A percentile compares a stretch with the other conserved stretches of the same genome.
These are phyloP conservation scores for Prillingera fragicola DNA, from an alignment of 1,284 basidiomycete genomes.

Conservation along the genomic window DNA sequence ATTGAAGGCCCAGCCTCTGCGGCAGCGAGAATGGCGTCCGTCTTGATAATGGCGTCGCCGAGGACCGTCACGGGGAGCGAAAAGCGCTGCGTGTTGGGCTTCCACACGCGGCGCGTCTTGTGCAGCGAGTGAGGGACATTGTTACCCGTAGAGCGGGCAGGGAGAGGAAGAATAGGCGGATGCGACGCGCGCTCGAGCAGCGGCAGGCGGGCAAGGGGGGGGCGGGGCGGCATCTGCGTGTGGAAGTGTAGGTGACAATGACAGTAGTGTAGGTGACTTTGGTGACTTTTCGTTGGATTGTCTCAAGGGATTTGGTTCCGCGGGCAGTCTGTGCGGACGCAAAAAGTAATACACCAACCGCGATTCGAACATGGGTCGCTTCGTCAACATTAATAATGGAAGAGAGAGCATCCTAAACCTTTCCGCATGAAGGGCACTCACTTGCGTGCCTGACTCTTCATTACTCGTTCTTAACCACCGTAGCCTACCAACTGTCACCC, in stretches of 20 bases:
- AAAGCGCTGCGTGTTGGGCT: slow-evolving; percentile 67
- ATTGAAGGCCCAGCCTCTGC: not conserved
- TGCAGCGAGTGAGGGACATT: slow-evolving; percentile 84
- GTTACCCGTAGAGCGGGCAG: slow-evolving; percentile 57
- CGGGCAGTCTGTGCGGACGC: too few species aligned
- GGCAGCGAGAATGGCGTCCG: not conserved
- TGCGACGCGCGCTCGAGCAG: slow-evolving; percentile 26
- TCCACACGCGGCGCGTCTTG: slow-evolving; percentile 85
- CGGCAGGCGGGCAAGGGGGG: slow-evolving; percentile 2
- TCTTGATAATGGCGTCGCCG: slow-evolving; percentile 10
- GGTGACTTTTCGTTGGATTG: not conserved
- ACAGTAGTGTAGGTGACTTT: not conserved
- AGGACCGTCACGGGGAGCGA: slow-evolving; percentile 33
- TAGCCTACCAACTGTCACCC: too few species aligned
- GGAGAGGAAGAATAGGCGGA: slow-evolving; percentile 41
- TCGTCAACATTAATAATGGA: too few species aligned
- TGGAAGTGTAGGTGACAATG: not conserved
- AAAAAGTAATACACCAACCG: too few species aligned
- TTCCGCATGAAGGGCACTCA: too few species aligned
- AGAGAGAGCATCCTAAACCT: too few species aligned
- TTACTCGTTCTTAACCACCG: too few species aligned
- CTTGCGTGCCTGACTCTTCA: too few species aligned
- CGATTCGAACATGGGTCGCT: too few species aligned
- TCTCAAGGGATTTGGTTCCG: too few species aligned
- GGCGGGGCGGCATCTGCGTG: slow-evolving; percentile 12